Conservation (phyloP, 768 basidiomycete species). For the Mycena leptocephala region DNA sequence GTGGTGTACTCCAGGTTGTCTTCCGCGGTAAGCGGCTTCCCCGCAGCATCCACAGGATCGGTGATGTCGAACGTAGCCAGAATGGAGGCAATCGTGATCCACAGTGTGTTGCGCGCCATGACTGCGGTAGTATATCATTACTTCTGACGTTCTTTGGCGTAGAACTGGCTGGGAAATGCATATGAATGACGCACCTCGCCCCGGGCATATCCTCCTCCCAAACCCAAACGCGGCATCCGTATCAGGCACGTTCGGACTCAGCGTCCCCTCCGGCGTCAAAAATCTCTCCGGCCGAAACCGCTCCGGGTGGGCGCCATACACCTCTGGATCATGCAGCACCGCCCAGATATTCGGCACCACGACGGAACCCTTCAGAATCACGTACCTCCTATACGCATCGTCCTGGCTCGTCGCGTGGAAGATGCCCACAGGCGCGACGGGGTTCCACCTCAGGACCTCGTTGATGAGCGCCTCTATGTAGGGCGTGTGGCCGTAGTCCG, state of each 20-base stretch:
- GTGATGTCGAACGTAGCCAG: not conserved
- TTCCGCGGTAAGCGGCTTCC: not conserved
- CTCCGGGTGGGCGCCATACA: constrained; percentile 31
- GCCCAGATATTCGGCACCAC: constrained; percentile 49
- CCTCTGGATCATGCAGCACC: constrained; percentile 1
- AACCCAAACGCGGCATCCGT: constrained; percentile 41
- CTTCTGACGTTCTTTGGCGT: not conserved
- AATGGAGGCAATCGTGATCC: not conserved
- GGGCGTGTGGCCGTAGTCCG: constrained; percentile 26
- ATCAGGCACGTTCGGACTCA: constrained; percentile 28
- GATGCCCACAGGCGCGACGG: constrained; percentile 33
- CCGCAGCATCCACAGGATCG: not conserved
- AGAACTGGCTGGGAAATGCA: not conserved
- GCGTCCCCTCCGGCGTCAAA: constrained; percentile 9
- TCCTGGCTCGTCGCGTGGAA: constrained; percentile 47
- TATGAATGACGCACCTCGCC: constrained; percentile 28
- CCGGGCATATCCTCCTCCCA: constrained; percentile 46
- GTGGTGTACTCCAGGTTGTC: not conserved
- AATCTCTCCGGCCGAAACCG: constrained; percentile 35
- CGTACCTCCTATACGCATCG: constrained; percentile 51
- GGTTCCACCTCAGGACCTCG: constrained; percentile 31
- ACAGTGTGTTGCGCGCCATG: not conserved
- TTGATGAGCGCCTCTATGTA: constrained; percentile 28
- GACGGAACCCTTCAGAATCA: constrained; percentile 53
- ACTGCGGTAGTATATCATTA: not conserved